Evolutionary conservation across 1,284 basidiomycete species (phyloP), one percentile per base, ranked within the genome.

Genomic region (Naganishia albida): DNA sequence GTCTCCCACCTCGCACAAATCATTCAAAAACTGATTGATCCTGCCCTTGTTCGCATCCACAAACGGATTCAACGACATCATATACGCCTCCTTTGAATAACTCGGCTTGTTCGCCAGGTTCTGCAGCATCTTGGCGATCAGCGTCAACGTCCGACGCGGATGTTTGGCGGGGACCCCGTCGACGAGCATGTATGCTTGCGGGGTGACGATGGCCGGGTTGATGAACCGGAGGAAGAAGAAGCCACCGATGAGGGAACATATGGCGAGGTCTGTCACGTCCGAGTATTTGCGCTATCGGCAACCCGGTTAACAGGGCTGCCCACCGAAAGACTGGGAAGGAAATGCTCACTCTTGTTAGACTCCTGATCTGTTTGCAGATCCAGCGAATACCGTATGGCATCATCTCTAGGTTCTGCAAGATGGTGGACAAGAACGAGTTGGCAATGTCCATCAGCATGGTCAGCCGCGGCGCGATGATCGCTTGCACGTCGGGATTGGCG

Each of bases 201-300:
- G 96, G 1, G 96, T 98, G 65, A 99, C 96, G 70, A 99, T 93
- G n/a, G 96, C 96, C 2, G 96, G 96, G 75, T 99, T 99, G 83
- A 99, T 97, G 81, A 99, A 99, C 15, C 96, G 91, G 67, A 99
- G 86, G 85, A 99, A 99, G 85, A 99, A 99, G 83, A 99, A 99
- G 23, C 95, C 95, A 63, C 96, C 96, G 72, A 99, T 99, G 64
- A 99, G 85, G 7, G 94, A 97, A 77, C 94, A 98, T 66, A 99
- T 95, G 60, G 93, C 93, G 74, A 93, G 93, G 80, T 99, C 96
- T 40, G 91, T 92, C 26, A 93, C 94, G 67, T 97, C 93, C 7
- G 95, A 94, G 77, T 98, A 98, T 83, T 98, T 99, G 65, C 96
- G 86, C 91, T 97, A n/a, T n/a, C n/a, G n/a, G n/a, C n/a, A n/a